Evolutionary conservation across 257 asterid species (phyloP), one percentile per base, ranked within the genome.

Genomic region (Ilex aquifolium): DNA sequence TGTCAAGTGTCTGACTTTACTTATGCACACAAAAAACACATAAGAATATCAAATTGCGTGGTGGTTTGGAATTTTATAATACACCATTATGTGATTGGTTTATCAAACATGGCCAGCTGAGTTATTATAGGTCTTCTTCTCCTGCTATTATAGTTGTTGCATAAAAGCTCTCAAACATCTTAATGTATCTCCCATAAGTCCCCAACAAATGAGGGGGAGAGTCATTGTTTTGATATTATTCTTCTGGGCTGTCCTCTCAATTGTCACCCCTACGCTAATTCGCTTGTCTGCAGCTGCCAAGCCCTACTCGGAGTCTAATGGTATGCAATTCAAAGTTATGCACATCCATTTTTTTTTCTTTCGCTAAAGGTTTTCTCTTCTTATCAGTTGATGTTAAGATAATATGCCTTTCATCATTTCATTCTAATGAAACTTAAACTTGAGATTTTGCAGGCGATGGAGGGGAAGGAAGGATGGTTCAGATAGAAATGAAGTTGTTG

Each of bases 171-270:
- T 10, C n/a, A 55, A 32, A 57, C 52, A 39, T 73, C 52, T 59
- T 60, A 56, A 53, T 62, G 3, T 51, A 79, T 69, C 59, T 62
- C 63, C 70, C 65, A 58, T 21, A 65, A 56, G 32, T 31, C 50
- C 56, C 59, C 52, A 36, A 69, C 69, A 77, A 82, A 90, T 85
- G 97, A 85, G 80, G 65, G 89, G 68, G 59, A 85, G 97, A 85
- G 77, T 56, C 8, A 65, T 88, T 51, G 74, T 82, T 27, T 70
- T 90, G 68, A 81, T 90, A 55, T 69, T 90, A 61, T 67, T 78
- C 69, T 76, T 76, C 74, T 90, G 97, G 97, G 97, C 85, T 60
- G 65, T 80, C 16, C 95, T 88, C 68, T 76, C 87, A 56, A 57
- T 83, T 2, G 70, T 90, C 67, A 88, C 96, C 65, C 96, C 97